Percentiles rank a stretch among this genome's conserved stretches.
Conservation (phyloP, 1,139 yeast species). For the Magnusiomyces fungicola region DNA sequence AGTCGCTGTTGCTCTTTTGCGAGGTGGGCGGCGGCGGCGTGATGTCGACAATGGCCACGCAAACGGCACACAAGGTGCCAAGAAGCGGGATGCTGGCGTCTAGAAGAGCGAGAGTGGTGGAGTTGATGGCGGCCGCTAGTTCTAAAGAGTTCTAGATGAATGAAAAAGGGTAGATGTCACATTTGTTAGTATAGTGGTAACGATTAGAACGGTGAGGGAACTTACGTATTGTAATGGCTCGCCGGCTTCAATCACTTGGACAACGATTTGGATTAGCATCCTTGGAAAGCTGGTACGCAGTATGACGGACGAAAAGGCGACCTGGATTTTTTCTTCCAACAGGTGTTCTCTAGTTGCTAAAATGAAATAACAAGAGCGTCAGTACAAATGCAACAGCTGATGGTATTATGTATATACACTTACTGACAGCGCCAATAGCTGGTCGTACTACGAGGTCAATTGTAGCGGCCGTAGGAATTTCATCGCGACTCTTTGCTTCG, state of each 20-base stretch:
- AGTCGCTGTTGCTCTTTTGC: neutral
- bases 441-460: constrained; percentile 81
- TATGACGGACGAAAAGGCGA: constrained; percentile 55
- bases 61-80: constrained; percentile 52
- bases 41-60: constrained; percentile 44
- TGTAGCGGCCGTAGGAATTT: constrained; percentile 69
- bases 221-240: constrained; percentile 32
- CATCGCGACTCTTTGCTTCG: constrained; percentile 79
- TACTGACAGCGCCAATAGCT: constrained; percentile 56
- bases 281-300: constrained; percentile 70
- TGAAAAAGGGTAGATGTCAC: constrained; percentile 1
- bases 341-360: constrained; percentile 64
- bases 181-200: too few species aligned
- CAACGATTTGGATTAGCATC: constrained; percentile 74
- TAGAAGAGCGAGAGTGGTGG: constrained; percentile 61
- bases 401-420: constrained; percentile 10
- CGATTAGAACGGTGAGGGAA: neutral
- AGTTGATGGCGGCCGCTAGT: constrained; percentile 64
- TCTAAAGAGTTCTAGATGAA: constrained; percentile 37
- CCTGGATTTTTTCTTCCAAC: constrained; percentile 62
- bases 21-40: constrained; percentile 19
- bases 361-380: too few species aligned
- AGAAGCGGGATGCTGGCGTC: constrained; percentile 72
- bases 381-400: neutral
- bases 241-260: constrained; percentile 68